Percentiles rank a stretch among this genome's conserved stretches.
These are phyloP conservation scores for Mycena chlorophos DNA, from an alignment of 768 basidiomycete genomes.

Conservation along the genomic window DNA sequence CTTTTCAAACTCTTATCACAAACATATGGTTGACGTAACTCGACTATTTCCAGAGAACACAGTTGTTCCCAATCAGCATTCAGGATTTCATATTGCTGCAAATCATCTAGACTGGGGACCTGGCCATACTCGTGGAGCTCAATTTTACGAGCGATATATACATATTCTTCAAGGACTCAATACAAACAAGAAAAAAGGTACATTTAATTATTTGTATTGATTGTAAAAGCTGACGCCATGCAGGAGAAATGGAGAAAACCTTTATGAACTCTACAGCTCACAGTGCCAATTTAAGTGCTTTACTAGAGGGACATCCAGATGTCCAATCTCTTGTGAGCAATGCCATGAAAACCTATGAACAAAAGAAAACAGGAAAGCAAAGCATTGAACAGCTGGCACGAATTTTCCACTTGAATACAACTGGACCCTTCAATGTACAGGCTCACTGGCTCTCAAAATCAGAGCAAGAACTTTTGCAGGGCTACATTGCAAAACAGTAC, in stretches of 20 bases:
- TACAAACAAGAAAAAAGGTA: conserved; percentile 24
- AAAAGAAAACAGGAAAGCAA: too few species aligned
- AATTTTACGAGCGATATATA: conserved; percentile 20
- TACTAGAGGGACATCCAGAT: too few species aligned
- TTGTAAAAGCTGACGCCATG: neutral
- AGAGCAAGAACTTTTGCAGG: too few species aligned
- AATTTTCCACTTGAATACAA: too few species aligned
- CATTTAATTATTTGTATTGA: neutral
- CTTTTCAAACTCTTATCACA: conserved; percentile 14
- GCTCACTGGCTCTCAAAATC: too few species aligned
- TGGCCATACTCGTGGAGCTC: conserved; percentile 15
- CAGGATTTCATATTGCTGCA: conserved; percentile 31
- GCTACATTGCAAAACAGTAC: too few species aligned
- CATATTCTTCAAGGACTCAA: conserved; percentile 20
- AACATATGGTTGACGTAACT: conserved; percentile 23
- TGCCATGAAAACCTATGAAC: too few species aligned
- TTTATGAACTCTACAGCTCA: conserved; percentile 9
- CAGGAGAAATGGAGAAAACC: conserved; percentile 21
- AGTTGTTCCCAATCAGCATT: conserved; percentile 33
- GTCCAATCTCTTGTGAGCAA: too few species aligned
- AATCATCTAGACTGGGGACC: conserved; percentile 32
- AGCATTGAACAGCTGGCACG: too few species aligned
- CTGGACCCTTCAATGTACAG: too few species aligned
- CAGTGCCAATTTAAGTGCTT: conserved; percentile 13
- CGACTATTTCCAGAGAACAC: conserved; percentile 25